Conservation (phyloP, 2,329 filamentous ascomycete genomes). For the Trichoderma afroharzianum region DNA sequence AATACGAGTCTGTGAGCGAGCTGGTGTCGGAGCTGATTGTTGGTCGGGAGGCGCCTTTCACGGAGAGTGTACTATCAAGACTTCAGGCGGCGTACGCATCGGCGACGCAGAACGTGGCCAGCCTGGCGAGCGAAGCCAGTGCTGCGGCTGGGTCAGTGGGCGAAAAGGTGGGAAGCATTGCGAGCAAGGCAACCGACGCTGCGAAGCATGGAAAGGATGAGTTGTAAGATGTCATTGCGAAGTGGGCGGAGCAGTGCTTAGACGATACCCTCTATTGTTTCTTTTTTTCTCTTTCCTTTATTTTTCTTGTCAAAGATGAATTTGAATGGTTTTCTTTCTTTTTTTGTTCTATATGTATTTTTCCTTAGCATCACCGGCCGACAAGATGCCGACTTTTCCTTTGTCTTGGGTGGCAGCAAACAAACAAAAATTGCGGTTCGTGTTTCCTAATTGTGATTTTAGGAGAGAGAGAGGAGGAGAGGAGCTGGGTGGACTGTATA, state of each 20-base stretch:
- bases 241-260: conserved; percentile 6
- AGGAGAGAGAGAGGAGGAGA: not conserved
- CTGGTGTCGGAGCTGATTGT: conserved; percentile 72
- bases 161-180: conserved; percentile 36
- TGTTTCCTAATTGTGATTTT: not conserved
- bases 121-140: conserved; percentile 35
- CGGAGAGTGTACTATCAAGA: conserved; percentile 71
- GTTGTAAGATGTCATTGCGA: conserved; percentile 30
- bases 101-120: conserved; percentile 54
- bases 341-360: not conserved
- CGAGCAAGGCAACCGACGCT: conserved; percentile 40
- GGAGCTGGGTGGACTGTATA: not conserved
- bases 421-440: not conserved
- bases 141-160: conserved; percentile 33
- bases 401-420: not conserved
- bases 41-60: conserved; percentile 77
- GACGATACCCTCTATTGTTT: conserved; percentile 14
- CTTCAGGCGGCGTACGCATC: conserved; percentile 70
- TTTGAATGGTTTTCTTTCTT: not conserved
- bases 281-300: not conserved
- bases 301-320: not conserved
- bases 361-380: not conserved
- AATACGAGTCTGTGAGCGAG: conserved; percentile 67
- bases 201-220: conserved; percentile 43
- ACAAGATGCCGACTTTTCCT: not conserved